Evolutionary conservation across 2,329 filamentous ascomycete species (phyloP).

Genomic region (Eutypa lata): DNA sequence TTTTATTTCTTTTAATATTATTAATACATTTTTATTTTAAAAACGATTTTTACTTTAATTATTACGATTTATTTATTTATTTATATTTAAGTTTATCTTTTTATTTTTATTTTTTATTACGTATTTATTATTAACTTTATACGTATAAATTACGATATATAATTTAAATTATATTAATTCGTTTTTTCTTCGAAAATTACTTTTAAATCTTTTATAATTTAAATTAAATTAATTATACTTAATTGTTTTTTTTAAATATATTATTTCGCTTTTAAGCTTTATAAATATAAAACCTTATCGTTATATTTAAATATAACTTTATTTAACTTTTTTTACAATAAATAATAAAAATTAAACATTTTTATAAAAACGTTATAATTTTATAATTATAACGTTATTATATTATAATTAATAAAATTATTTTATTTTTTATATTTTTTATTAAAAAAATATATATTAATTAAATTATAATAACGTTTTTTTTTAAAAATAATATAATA

Average conservation of each 20-base stretch:
- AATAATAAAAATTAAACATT: neutral
- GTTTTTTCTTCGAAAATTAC: neutral
- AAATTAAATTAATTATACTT: neutral
- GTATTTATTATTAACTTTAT: neutral
- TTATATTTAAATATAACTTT: too few species aligned
- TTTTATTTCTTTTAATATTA: neutral
- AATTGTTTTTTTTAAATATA: neutral
- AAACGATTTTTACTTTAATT: neutral
- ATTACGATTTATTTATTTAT: neutral
- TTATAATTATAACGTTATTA: neutral
- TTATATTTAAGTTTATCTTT: neutral
- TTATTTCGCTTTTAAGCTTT: neutral
- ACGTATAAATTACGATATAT: neutral
- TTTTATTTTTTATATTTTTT: neutral
- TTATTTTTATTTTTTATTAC: neutral
- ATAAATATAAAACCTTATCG: neutral
- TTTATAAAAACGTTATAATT: neutral
- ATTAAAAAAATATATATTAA: neutral
- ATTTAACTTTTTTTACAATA: neutral
- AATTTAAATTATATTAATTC: neutral
- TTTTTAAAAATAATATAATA: neutral
- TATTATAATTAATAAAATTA: neutral
- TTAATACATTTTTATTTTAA: too few species aligned
- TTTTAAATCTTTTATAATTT: neutral
- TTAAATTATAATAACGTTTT: neutral